Percentiles rank a stretch among this genome's conserved stretches.
Evolutionary conservation across 495 filamentous ascomycete genomes (phyloP).

Genomic region (Tuber calosporum): DNA sequence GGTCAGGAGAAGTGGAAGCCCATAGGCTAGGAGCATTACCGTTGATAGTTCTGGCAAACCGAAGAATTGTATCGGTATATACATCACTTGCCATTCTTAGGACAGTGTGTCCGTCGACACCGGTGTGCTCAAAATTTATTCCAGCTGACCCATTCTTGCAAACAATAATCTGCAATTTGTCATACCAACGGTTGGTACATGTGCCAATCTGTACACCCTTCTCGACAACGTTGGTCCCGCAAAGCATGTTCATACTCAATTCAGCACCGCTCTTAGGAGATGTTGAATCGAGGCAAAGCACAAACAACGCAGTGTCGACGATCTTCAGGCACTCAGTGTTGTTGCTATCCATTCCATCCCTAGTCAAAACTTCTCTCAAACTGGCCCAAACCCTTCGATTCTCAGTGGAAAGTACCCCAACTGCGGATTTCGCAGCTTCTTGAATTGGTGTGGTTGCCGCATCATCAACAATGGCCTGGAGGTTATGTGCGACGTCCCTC

Average conservation of each 20-base stretch:
- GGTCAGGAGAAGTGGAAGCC: slow-evolving; percentile 85
- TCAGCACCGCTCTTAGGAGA: slow-evolving; percentile 71
- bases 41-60: slow-evolving; percentile 93
- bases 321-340: slow-evolving; percentile 91
- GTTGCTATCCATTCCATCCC: slow-evolving; percentile 71
- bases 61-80: slow-evolving; percentile 96
- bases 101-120: slow-evolving; percentile 95
- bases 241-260: slow-evolving; percentile 95
- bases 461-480: slow-evolving; percentile 87
- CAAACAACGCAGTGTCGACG: slow-evolving; percentile 88
- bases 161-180: slow-evolving; percentile 98
- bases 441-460: slow-evolving; percentile 81
- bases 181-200: slow-evolving; percentile 97
- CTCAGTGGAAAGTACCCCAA: slow-evolving; percentile 92
- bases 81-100: slow-evolving; percentile 91
- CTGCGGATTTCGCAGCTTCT: slow-evolving; percentile 84
- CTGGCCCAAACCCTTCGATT: slow-evolving; percentile 95
- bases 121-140: slow-evolving; percentile 98
- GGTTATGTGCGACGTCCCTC: slow-evolving; percentile 83
- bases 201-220: slow-evolving; percentile 93
- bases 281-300: slow-evolving; percentile 85
- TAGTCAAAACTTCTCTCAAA: slow-evolving; percentile 77
- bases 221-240: slow-evolving; percentile 84
- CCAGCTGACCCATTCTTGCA: slow-evolving; percentile 97
- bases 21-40: slow-evolving; percentile 86